Conservation (phyloP, 352 stramenopile species). For the Globisporangium megalacanthum region DNA sequence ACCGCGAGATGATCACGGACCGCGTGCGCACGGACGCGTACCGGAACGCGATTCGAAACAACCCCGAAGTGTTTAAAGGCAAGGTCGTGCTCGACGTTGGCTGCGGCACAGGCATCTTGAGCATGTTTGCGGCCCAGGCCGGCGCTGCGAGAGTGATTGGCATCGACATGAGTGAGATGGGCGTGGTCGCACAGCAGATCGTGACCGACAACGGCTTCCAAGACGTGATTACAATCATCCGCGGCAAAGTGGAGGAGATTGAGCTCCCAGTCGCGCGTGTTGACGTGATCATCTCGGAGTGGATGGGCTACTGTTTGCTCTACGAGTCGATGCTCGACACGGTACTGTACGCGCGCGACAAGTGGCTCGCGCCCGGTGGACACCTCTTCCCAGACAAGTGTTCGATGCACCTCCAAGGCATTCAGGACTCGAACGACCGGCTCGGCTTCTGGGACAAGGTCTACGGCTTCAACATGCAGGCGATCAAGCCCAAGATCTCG, state of each 20-base stretch:
- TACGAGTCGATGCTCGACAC: conserved; percentile 99
- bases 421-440: conserved; percentile 60
- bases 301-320: conserved; percentile 98
- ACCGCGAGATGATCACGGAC: conserved; percentile 94
- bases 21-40: conserved; percentile 95
- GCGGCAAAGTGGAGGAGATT: conserved; percentile 92
- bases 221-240: conserved; percentile 91
- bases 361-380: conserved; percentile 92
- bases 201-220: conserved; percentile 92
- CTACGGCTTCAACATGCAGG: conserved; percentile 98
- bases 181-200: conserved; percentile 93
- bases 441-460: conserved; percentile 96
- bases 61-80: conserved; percentile 94
- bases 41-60: conserved; percentile 97
- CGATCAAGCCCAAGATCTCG: conserved; percentile 93
- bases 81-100: conserved; percentile 98
- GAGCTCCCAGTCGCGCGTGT: conserved; percentile 91
- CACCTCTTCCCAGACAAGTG: conserved; percentile 97
- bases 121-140: conserved; percentile 95
- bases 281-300: conserved; percentile 98
- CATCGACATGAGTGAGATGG: conserved; percentile 95
- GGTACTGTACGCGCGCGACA: conserved; percentile 94
- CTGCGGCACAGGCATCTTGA: conserved; percentile 96
- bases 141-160: conserved; percentile 89
- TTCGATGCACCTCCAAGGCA: conserved; percentile 90